Percentiles rank a stretch among this genome's conserved stretches.
phyloP scores from a whole-genome alignment of 2,329 filamentous ascomycete genomes.

The Botrytis squamosa region DNA sequence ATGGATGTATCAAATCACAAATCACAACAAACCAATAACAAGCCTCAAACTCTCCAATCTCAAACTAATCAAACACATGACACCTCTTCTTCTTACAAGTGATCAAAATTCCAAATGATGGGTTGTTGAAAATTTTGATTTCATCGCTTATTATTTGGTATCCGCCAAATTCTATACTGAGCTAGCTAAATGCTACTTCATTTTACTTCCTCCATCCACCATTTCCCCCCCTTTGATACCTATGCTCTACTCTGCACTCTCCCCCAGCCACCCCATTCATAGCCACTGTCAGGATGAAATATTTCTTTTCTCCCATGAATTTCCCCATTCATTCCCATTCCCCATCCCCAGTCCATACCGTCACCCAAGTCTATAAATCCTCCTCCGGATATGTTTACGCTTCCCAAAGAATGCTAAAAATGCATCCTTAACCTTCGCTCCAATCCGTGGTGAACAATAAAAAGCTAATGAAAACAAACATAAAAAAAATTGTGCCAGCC shows the following conservation, averaged over 20 bases:
- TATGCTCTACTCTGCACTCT: background rate
- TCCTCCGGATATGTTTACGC: constrained; percentile 2
- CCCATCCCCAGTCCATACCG: background rate
- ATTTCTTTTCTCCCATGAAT: background rate
- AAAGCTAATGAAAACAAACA: constrained; percentile 17
- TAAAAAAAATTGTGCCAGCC: constrained; percentile 4
- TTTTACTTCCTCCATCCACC: background rate
- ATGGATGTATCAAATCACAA: too few species aligned
- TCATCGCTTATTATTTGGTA: background rate
- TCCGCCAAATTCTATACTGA: background rate
- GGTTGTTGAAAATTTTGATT: background rate
- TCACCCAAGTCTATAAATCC: constrained; percentile 12
- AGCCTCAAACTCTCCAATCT: background rate
- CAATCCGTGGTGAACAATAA: background rate
- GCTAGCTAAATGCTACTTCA: background rate
- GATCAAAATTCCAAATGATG: background rate
- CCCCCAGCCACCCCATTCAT: background rate
- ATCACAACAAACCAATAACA: too few species aligned
- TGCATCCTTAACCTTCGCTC: constrained; percentile 14
- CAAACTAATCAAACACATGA: background rate
- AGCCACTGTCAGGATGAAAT: background rate
- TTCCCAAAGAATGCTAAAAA: constrained; percentile 6
- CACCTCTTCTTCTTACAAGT: background rate
- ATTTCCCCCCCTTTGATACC: background rate
- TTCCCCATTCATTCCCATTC: background rate